Evolutionary conservation across 805 yeast species (phyloP).

Genomic region (Saccharomycopsis vini): DNA sequence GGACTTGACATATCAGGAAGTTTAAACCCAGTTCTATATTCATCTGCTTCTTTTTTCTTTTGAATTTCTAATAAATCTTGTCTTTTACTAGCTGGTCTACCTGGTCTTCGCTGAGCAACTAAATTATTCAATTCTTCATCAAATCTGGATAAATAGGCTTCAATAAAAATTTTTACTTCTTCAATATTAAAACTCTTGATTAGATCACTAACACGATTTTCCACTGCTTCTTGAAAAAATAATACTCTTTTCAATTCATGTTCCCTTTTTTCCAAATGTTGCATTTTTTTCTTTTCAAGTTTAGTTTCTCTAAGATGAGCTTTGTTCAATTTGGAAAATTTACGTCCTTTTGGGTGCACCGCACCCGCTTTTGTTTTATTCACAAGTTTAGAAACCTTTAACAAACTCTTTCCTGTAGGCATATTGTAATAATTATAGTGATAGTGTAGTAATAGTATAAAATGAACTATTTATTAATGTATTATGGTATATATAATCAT

Average conservation of each 20-base stretch:
- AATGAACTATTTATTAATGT: too few relatives aligned
- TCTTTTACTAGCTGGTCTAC: conserved; percentile 70
- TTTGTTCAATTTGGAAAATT: conserved; percentile 71
- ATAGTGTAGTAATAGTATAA: too few relatives aligned
- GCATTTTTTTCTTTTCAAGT: conserved; percentile 48
- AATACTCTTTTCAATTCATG: conserved; percentile 49
- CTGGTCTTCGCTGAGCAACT: conserved; percentile 63
- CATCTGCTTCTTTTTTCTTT: conserved; percentile 49
- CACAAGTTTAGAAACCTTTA: conserved; percentile 54
- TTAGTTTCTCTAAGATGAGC: conserved; percentile 83
- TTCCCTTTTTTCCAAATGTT: conserved; percentile 49
- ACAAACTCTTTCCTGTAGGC: conserved; percentile 63
- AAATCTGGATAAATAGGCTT: conserved; percentile 55
- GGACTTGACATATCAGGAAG: conserved; percentile 65
- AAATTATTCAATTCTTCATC: conserved; percentile 67
- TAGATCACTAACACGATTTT: conserved; percentile 32
- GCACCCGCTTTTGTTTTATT: conserved; percentile 41
- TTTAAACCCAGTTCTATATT: conserved; percentile 58
- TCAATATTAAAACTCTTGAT: conserved; percentile 40
- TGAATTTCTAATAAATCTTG: conserved; percentile 60
- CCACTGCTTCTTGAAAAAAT: conserved; percentile 49
- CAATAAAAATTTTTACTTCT: conserved; percentile 54
- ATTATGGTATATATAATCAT: too few relatives aligned
- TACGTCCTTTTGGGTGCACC: conserved; percentile 83
- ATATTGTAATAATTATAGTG: too few relatives aligned